Evolutionary conservation across 345 rosid genomes (phyloP).

Genomic region (Carallia brachiata): DNA sequence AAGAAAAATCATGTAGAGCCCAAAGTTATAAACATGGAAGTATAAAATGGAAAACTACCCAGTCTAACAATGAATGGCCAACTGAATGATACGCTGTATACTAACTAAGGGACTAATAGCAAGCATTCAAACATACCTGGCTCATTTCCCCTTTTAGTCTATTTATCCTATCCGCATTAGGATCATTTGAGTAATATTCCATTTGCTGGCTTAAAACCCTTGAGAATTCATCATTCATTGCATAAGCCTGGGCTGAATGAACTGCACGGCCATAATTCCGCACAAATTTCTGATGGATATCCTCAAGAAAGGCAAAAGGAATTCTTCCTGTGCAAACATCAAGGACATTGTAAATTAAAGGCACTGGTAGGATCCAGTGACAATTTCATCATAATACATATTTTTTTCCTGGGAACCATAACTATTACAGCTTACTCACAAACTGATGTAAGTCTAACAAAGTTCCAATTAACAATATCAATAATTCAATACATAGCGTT

Average conservation of each 20-base stretch:
- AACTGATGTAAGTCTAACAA: no score
- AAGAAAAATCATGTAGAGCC: neutral
- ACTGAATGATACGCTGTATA: neutral
- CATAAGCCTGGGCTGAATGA: constrained; percentile 78
- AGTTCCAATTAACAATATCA: no score
- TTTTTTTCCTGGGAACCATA: no score
- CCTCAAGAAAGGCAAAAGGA: constrained; percentile 91
- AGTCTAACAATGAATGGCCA: neutral
- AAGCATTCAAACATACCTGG: constrained; percentile 49
- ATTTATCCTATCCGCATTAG: constrained; percentile 81
- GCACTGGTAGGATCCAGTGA: neutral
- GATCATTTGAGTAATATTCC: constrained; percentile 80
- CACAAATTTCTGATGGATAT: constrained; percentile 88
- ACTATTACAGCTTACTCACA: no score
- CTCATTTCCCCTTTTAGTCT: constrained; percentile 90
- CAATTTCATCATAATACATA: no score
- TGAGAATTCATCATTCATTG: constrained; percentile 93
- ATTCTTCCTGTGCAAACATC: constrained; percentile 54
- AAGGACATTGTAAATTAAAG: neutral
- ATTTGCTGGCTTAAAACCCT: constrained; percentile 92
- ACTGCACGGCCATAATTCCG: constrained; percentile 64
- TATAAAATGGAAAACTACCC: neutral
- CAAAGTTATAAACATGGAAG: neutral
- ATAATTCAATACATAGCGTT: no score
- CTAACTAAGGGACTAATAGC: neutral